Conservation (phyloP, 257 asterid species). For the Prunella vulgaris region DNA sequence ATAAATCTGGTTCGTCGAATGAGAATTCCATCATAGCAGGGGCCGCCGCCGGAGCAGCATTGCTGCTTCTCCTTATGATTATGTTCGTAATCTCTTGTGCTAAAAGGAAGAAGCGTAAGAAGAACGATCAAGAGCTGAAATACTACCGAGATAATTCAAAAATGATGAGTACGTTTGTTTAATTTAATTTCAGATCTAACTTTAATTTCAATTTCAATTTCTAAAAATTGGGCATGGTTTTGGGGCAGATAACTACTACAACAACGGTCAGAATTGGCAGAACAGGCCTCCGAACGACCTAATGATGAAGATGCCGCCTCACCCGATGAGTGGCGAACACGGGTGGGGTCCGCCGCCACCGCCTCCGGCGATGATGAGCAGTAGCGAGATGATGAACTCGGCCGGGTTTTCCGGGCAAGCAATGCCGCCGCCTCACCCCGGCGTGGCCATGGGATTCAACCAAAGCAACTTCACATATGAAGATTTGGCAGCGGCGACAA, state of each 20-base stretch:
- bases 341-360: slow-evolving; percentile 79
- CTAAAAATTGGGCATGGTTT: not conserved
- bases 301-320: slow-evolving; percentile 42
- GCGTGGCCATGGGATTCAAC: slow-evolving; percentile 31
- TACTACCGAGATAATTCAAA: slow-evolving; percentile 50
- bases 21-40: slow-evolving; percentile 39
- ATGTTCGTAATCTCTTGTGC: slow-evolving; percentile 35
- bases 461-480: slow-evolving; percentile 55
- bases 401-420: slow-evolving; percentile 57
- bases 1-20: slow-evolving; percentile 19
- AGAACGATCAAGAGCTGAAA: slow-evolving; percentile 38
- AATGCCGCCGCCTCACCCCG: slow-evolving; percentile 39
- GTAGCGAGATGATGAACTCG: slow-evolving; percentile 57
- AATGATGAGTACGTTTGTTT: slow-evolving; percentile 34
- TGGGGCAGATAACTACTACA: slow-evolving; percentile 39
- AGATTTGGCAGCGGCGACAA: slow-evolving; percentile 48
- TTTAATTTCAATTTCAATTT: not conserved
- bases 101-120: slow-evolving; percentile 47
- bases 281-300: slow-evolving; percentile 29
- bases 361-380: slow-evolving; percentile 55
- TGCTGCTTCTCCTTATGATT: slow-evolving; percentile 44
- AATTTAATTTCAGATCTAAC: not conserved
- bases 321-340: slow-evolving; percentile 55
- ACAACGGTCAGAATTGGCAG: slow-evolving; percentile 37
- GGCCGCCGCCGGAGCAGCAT: slow-evolving; percentile 52